Percentiles rank a stretch among this genome's conserved stretches.
Evolutionary conservation across 345 rosid genomes (phyloP).

Genomic region (Melaleuca alternifolia): DNA sequence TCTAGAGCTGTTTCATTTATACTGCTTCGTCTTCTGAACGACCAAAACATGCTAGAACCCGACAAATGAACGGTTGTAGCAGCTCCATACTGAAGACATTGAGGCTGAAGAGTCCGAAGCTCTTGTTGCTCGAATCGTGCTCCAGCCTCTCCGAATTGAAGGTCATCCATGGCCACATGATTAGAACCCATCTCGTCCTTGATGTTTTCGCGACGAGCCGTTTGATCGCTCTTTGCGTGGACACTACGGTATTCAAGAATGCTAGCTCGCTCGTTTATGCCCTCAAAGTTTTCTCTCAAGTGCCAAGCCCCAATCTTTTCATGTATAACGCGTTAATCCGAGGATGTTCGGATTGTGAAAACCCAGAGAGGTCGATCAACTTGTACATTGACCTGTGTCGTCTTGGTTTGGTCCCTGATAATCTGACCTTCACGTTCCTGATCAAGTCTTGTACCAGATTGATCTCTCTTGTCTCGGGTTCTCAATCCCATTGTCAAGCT

Average conservation of each 20-base stretch:
- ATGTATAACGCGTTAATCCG: conserved; percentile 47
- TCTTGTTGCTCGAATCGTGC: conserved; percentile 44
- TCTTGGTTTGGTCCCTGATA: conserved; percentile 35
- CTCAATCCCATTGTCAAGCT: conserved; percentile 48
- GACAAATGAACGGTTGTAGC: background rate
- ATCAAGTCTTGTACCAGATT: conserved; percentile 40
- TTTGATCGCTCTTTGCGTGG: conserved; percentile 32
- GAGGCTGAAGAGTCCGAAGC: conserved; percentile 44
- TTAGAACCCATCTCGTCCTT: conserved; percentile 40
- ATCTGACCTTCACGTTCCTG: conserved; percentile 60
- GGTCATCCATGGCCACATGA: conserved; percentile 61
- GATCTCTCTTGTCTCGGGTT: conserved; percentile 25
- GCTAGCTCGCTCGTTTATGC: conserved; percentile 25
- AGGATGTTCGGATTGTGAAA: conserved; percentile 32
- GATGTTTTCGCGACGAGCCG: conserved; percentile 56
- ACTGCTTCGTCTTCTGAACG: background rate
- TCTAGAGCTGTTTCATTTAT: background rate
- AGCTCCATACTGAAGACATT: conserved; percentile 29
- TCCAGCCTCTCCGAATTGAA: conserved; percentile 34
- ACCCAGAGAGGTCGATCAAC: conserved; percentile 22
- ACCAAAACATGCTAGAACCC: background rate
- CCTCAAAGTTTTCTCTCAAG: conserved; percentile 31
- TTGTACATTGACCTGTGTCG: conserved; percentile 34
- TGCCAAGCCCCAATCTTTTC: conserved; percentile 47
- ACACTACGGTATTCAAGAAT: conserved; percentile 1